Base-by-base conservation (phyloP, 441 rosid genomes). In the Eutrema salsugineum region DNA sequence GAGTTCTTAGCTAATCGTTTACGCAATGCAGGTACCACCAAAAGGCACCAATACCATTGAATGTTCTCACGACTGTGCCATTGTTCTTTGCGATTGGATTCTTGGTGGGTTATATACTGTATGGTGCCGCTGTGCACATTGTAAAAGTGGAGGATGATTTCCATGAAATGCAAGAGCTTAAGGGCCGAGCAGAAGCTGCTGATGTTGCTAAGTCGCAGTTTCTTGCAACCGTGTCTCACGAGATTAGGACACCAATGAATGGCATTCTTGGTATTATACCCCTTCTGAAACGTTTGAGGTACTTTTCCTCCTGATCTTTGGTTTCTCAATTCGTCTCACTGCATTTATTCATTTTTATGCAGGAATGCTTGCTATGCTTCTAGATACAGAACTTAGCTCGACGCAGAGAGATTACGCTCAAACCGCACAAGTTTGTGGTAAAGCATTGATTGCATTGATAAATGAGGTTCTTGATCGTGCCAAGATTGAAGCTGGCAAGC, bases 381-480 rank as follows among this genome's bases (percentile, higher is more conserved):
- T 91, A 30, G 97, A 87, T 76, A 95, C 99, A 11, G 96, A 89
- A 51, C 85, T 95, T 79, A 88, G 89, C 75, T 88, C 92, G 22
- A 91, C 92, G 1, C 99, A 92, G 64, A 84, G 92, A 79, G 98
- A 95, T 72, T 92, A 87, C 77, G 97, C 96, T 66, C 97, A 88
- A 76, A 95, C 99, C 11, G 98, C 98, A 58, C 98, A 95, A 82
- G 85, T 70, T 17, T 91, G 99, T 78, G 99, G 98, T 47, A 95
- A 92, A 86, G 98, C 98, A 51, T 74, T 95, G 87, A 91, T 95
- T 76, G 76, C 91, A n/a, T 76, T 95, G 66, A 95, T 95, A 77
- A 95, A 95, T 66, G 98, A 92, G 80, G 97, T 95, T 83, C 96
- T 95, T 70, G 99, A 95, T 81, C 88, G 95, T n/a, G 98, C 98